Base-by-base conservation (phyloP, 2,329 filamentous ascomycete genomes). In the Blastomyces gilchristii region DNA sequence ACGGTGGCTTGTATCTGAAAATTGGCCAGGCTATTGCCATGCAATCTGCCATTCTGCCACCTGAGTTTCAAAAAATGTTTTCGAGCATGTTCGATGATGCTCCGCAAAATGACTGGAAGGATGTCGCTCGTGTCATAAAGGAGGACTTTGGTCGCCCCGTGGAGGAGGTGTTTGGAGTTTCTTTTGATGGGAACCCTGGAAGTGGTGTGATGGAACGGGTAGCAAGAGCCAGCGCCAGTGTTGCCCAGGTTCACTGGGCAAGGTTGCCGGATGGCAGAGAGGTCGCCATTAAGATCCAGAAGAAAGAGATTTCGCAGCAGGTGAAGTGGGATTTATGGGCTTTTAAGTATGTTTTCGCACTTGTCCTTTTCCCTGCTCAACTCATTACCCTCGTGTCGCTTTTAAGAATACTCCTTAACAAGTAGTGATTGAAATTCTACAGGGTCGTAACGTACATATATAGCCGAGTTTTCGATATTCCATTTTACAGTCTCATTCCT, bases 1-100 rank as follows among this genome's bases (percentile, higher is more conserved):
- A 99, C 81, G 93, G 94, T 65, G 94, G 94, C 0, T 77, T 99
- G 22, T 99, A 97, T 73, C 81, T 97, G 72, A 99, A 99, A 82
- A 97, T 99, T 64, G 94, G 94, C 0, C 94, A 99, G 80, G 94
- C 94, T 4, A 93, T 99, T 68, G 94, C 93, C 16, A 97, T 97
- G 94, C 94, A 99, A 80, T 93, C 89, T 68, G 93, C 93, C 0
- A 87, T 97, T 34, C 78, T 99, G 65, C 94, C 94, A 34, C 90
- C 92, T 0, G 91, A 96, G 75, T 97, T 97, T 70, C 91, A 96
- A 79, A 87, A 87, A 71, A 97, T 97, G 91, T 99, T 99, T 73
- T 82, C 88, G 28, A 84, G 88, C 71, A 97, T 99, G 91, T 99
- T 97, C 73, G 94, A 97, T 73, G 93, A 97, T 78, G 94, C 94